Conservation (phyloP, 1,139 yeast species). For the Petasospora rhodanensis region DNA sequence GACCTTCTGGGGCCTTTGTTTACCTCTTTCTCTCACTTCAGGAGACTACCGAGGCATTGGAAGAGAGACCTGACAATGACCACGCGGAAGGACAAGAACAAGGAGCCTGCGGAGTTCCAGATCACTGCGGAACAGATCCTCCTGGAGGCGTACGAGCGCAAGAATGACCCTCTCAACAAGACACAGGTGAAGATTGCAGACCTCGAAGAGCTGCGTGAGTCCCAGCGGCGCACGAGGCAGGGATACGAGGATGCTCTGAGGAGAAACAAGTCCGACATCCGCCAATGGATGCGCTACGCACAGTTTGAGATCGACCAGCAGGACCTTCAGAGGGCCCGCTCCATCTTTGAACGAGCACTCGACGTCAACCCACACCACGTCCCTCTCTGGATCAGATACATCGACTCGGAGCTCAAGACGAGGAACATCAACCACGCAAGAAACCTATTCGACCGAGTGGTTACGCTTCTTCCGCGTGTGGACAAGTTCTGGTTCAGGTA, state of each 20-base stretch:
- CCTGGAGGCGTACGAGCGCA: slow-evolving; percentile 49
- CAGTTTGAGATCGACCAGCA: slow-evolving; percentile 79
- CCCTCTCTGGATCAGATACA: slow-evolving; percentile 83
- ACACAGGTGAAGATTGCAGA: slow-evolving; percentile 62
- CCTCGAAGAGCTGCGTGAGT: slow-evolving; percentile 72
- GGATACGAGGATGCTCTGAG: slow-evolving; percentile 86
- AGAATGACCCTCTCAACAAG: slow-evolving; percentile 37
- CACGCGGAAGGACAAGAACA: slow-evolving; percentile 26
- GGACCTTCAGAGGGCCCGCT: slow-evolving; percentile 75
- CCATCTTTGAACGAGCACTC: slow-evolving; percentile 83
- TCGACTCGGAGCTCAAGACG: slow-evolving; percentile 69
- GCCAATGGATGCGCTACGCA: slow-evolving; percentile 93
- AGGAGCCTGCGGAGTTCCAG: slow-evolving; percentile 45
- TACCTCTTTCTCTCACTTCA: too few species aligned
- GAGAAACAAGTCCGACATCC: slow-evolving; percentile 71
- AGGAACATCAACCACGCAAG: slow-evolving; percentile 85
- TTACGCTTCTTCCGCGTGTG: slow-evolving; percentile 66
- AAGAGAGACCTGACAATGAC: background rate
- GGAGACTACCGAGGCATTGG: too few species aligned
- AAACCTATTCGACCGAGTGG: slow-evolving; percentile 76
- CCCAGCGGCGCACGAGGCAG: slow-evolving; percentile 68
- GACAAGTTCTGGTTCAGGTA: slow-evolving; percentile 86
- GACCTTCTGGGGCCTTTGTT: too few species aligned
- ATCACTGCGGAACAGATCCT: slow-evolving; percentile 54
- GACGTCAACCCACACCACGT: slow-evolving; percentile 71